Evolutionary conservation across 352 stramenopile species (phyloP).

Genomic region (Peronospora farinosa): DNA sequence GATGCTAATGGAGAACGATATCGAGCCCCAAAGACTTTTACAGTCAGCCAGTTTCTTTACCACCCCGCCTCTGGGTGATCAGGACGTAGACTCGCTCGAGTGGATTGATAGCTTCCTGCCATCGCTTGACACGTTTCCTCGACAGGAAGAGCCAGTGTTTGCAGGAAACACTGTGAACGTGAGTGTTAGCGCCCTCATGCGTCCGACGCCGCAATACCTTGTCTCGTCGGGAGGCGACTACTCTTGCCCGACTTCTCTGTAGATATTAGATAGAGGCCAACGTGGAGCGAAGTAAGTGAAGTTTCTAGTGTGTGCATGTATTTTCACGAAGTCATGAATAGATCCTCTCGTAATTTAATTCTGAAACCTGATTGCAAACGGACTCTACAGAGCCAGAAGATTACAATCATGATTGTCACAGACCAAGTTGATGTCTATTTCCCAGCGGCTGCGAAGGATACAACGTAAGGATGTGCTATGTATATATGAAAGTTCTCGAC

Average conservation of each 20-base stretch:
- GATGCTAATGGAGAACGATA: slow-evolving; percentile 41
- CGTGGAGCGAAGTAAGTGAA: slow-evolving; percentile 7
- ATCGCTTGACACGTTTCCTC: slow-evolving; percentile 27
- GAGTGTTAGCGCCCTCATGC: slow-evolving; percentile 13
- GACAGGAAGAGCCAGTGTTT: slow-evolving; percentile 24
- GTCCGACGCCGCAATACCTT: slow-evolving; percentile 18
- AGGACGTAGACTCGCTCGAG: slow-evolving; percentile 51
- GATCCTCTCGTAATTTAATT: slow-evolving; percentile 14
- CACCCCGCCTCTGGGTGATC: slow-evolving; percentile 11
- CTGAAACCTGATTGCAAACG: background rate
- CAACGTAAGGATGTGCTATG: slow-evolving; percentile 14
- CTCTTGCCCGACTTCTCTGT: slow-evolving; percentile 30
- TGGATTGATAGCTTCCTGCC: slow-evolving; percentile 62
- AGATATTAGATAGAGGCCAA: slow-evolving; percentile 1
- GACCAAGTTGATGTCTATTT: slow-evolving; percentile 3
- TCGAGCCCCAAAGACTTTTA: slow-evolving; percentile 16
- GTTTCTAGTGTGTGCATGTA: background rate
- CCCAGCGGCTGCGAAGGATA: slow-evolving; percentile 9
- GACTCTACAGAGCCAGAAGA: slow-evolving; percentile 3
- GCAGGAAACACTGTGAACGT: slow-evolving; percentile 28
- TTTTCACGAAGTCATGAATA: slow-evolving; percentile 5
- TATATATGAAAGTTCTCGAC: too few relatives aligned
- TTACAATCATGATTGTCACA: slow-evolving; percentile 2
- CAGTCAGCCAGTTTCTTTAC: slow-evolving; percentile 8
- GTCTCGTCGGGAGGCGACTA: slow-evolving; percentile 27